phyloP scores from a whole-genome alignment of 2,329 filamentous ascomycete genomes.

The Rutstroemia sp. region DNA sequence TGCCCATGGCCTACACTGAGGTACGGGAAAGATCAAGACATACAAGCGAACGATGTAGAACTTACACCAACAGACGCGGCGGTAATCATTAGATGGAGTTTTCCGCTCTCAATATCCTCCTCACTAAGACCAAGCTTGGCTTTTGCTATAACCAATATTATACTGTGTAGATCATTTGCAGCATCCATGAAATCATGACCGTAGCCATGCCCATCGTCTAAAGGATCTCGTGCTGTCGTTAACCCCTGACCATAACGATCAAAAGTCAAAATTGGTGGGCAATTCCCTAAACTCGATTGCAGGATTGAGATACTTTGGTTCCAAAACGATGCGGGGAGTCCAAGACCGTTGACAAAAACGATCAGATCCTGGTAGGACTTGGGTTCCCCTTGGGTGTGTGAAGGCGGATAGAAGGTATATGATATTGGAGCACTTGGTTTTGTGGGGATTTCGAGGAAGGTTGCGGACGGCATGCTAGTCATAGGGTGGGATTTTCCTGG shows the following conservation, averaged over 20 bases:
- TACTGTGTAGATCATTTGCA: conserved; percentile 25
- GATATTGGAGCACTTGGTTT: conserved; percentile 28
- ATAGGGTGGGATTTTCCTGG: too few species aligned
- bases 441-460: conserved; percentile 21
- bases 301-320: conserved; percentile 24
- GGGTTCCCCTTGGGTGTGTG: conserved; percentile 7
- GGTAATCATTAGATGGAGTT: conserved; percentile 22
- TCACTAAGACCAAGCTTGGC: conserved; percentile 10
- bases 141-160: conserved; percentile 19
- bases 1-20: too few species aligned
- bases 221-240: conserved; percentile 20
- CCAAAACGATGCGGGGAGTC: conserved; percentile 27
- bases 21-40: too few species aligned
- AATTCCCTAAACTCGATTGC: conserved; percentile 11
- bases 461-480: not conserved
- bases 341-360: conserved; percentile 29
- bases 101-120: conserved; percentile 9
- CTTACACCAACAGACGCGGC: conserved; percentile 28
- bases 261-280: conserved; percentile 29
- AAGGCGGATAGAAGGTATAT: conserved; percentile 21
- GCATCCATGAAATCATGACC: conserved; percentile 26
- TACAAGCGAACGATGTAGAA: not conserved
- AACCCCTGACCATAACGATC: conserved; percentile 27
- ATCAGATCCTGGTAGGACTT: conserved; percentile 16
- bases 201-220: conserved; percentile 23